These are phyloP conservation scores for Aspergillus udagawae DNA, from an alignment of 2,329 filamentous ascomycete genomes.

Conservation along the genomic window DNA sequence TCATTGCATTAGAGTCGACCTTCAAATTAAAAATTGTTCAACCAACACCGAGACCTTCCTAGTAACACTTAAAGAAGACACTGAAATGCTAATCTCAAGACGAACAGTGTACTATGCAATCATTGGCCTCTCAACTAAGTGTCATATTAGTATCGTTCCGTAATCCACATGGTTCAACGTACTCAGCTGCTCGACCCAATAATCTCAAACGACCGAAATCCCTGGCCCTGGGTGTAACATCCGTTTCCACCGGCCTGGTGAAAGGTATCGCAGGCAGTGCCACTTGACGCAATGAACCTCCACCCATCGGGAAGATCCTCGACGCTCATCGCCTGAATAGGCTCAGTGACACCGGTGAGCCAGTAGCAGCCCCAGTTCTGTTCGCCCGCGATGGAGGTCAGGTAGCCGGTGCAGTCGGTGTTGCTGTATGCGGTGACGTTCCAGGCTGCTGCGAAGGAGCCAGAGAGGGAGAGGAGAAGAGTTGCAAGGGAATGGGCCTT, in stretches of 20 bases:
- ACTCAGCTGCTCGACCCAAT: neutral
- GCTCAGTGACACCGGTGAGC: neutral
- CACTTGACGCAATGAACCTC: neutral
- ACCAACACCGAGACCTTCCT: too few species aligned
- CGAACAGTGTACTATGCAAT: too few species aligned
- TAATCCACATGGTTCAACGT: neutral
- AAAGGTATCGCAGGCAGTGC: neutral
- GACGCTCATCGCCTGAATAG: neutral
- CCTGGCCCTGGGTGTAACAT: constrained; percentile 1
- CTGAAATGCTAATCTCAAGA: neutral
- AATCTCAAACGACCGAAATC: neutral
- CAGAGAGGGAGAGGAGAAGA: neutral
- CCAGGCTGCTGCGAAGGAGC: neutral
- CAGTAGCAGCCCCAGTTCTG: neutral
- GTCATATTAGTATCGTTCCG: neutral
- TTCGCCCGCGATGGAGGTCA: neutral
- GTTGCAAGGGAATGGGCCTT: neutral
- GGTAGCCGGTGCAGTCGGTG: neutral
- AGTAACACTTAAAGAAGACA: neutral
- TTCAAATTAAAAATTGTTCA: neutral
- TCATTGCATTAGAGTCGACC: neutral
- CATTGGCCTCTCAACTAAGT: neutral
- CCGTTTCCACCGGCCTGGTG: neutral
- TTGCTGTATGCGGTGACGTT: neutral
- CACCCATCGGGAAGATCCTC: neutral